Conservation (phyloP, 306 rosid species). For the Prunus mume region DNA sequence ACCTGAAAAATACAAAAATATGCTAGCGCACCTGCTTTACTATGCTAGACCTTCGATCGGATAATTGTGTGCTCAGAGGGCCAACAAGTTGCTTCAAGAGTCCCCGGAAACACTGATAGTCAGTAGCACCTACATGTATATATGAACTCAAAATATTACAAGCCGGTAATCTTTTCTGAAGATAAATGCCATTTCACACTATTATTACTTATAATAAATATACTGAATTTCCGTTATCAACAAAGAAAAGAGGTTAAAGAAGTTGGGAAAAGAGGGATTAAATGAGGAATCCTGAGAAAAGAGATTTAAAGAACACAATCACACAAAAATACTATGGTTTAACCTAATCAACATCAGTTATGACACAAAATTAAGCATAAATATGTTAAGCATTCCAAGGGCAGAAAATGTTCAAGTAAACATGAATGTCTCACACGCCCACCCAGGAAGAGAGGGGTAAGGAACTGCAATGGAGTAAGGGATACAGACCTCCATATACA, state of each 20-base stretch:
- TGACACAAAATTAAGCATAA: neutral
- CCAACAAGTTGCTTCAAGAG: conserved; percentile 91
- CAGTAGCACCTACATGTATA: conserved; percentile 62
- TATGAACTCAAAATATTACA: neutral
- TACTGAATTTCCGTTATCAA: neutral
- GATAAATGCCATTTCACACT: conserved; percentile 1
- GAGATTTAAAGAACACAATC: neutral
- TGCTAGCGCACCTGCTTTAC: conserved; percentile 82
- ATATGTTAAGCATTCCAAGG: neutral
- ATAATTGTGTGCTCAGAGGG: conserved; percentile 80
- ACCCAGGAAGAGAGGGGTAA: neutral
- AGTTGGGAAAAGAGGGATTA: neutral
- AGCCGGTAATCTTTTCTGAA: neutral
- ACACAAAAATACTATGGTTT: neutral
- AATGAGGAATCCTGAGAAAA: neutral
- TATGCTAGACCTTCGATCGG: conserved; percentile 97
- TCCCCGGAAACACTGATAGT: conserved; percentile 81
- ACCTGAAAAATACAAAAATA: conserved; percentile 14
- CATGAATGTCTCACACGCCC: neutral
- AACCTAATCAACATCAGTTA: neutral
- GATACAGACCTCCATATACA: conserved; percentile 83
- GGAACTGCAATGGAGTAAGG: conserved; percentile 1
- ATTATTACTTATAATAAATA: neutral
- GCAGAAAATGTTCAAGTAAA: neutral
- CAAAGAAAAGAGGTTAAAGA: neutral